Percentiles rank a stretch among this genome's conserved stretches.
Conservation (phyloP, 2,329 filamentous ascomycete genomes). For the Diplodia mutila region DNA sequence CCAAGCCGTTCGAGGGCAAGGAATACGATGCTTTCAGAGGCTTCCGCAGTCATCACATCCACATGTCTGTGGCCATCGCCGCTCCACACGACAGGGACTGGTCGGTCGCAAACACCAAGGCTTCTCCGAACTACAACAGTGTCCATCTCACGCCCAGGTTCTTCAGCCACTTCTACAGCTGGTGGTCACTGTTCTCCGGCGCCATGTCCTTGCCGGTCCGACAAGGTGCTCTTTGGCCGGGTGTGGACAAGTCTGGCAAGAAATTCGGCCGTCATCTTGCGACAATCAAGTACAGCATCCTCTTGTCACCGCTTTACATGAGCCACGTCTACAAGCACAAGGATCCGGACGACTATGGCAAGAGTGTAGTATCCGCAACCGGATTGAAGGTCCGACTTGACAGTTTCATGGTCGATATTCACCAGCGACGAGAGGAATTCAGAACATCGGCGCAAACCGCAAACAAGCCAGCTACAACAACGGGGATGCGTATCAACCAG, state of each 20-base stretch:
- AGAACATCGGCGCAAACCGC: conserved; percentile 71
- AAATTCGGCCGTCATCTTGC: conserved; percentile 96
- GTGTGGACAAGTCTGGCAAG: conserved; percentile 94
- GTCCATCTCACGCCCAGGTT: conserved; percentile 93
- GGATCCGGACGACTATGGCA: conserved; percentile 82
- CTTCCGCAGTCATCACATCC: conserved; percentile 96
- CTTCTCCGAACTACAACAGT: conserved; percentile 92
- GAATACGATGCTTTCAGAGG: conserved; percentile 90
- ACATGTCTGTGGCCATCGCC: conserved; percentile 88
- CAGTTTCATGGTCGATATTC: conserved; percentile 95
- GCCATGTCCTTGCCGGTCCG: conserved; percentile 93
- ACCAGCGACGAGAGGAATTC: conserved; percentile 92
- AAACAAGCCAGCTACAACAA: conserved; percentile 76
- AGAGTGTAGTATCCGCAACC: conserved; percentile 82
- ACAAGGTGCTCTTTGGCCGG: conserved; percentile 88
- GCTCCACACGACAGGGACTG: conserved; percentile 88
- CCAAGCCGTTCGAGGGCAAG: conserved; percentile 60
- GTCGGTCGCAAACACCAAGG: conserved; percentile 72
- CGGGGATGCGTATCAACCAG: conserved; percentile 92
- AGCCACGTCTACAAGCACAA: conserved; percentile 99
- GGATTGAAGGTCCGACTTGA: conserved; percentile 96
- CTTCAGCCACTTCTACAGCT: conserved; percentile 97
- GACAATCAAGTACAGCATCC: conserved; percentile 97
- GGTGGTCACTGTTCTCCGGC: conserved; percentile 96
- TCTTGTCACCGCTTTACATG: conserved; percentile 89